Base-by-base conservation (phyloP, 2,329 filamentous ascomycete genomes). In the Trichoderma harzianum region DNA sequence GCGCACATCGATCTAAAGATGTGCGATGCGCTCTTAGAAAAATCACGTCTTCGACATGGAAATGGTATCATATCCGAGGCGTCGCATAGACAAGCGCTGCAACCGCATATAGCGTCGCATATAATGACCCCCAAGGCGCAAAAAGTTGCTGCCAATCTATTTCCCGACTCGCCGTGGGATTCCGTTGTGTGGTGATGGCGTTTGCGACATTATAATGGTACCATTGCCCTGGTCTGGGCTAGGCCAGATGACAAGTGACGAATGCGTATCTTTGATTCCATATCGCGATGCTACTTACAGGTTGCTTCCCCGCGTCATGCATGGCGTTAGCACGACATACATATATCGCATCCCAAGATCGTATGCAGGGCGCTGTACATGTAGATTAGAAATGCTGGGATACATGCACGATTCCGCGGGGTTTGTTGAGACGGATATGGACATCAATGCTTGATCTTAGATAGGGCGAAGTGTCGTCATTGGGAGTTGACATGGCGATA, bases 21-120 rank as follows among this genome's bases (percentile, higher is more conserved):
- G 39, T n/a, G n/a, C 10, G n/a, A 58, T 51, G n/a, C n/a, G 24
- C 16, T 11, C 16, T 24, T 14, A 8, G 16, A 21, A 34, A n/a
- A 30, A 65, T 57, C 65, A 72, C 71, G 71, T 66, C 58, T 72
- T 58, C 26, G 39, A 47, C 58, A 28, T 36, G 14, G 24, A 61
- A 64, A 72, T 72, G 71, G 71, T 70, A 72, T 72, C 71, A 72
- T 72, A 34, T 61, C n/a, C n/a, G 5, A 60, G 12, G 21, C 1
- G 21, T 6, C 8, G 26, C 30, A 14, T 47, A 14, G 21, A 43
- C 5, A 28, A 8, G 69, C 51, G 61, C 43, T 58, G 36, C 69
- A 65, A 47, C 26, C 60, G 69, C 55, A 18, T 1, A 51, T 26
- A 26, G 18, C 24, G 30, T 28, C 51, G 32, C 51, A 34, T 0